Evolutionary conservation across 768 basidiomycete genomes (phyloP).

Genomic region (Clitopilus hobsonii): DNA sequence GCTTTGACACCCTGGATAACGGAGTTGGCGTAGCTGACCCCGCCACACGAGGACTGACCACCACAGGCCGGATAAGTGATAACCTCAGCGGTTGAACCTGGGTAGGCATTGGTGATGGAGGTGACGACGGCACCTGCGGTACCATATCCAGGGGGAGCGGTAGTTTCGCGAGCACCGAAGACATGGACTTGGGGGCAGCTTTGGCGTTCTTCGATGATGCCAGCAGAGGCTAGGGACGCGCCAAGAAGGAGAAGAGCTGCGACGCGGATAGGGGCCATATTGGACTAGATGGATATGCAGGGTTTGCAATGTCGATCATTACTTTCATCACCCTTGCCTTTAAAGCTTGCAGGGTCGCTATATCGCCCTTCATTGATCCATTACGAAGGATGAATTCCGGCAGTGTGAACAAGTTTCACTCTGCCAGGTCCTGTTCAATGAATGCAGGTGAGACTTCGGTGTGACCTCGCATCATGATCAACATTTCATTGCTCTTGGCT

Average conservation of each 20-base stretch:
- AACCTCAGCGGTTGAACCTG: neutral
- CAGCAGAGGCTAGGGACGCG: neutral
- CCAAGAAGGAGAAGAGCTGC: neutral
- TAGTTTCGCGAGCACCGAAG: slow-evolving; percentile 31
- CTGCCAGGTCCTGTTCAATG: neutral
- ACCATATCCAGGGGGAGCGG: slow-evolving; percentile 25
- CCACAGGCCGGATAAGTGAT: slow-evolving; percentile 25
- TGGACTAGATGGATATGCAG: neutral
- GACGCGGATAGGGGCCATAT: neutral
- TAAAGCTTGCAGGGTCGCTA: neutral
- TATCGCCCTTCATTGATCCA: neutral
- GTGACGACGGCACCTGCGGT: slow-evolving; percentile 19
- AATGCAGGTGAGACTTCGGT: neutral
- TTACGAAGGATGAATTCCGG: neutral
- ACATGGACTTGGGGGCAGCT: slow-evolving; percentile 27
- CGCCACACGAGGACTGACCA: slow-evolving; percentile 26
- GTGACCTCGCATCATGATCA: neutral
- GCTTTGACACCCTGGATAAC: slow-evolving; percentile 23
- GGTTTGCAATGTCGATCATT: neutral
- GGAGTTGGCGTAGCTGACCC: slow-evolving; percentile 26
- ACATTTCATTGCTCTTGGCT: neutral
- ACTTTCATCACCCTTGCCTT: neutral
- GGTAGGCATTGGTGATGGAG: neutral
- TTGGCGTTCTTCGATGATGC: neutral
- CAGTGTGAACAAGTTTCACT: neutral